phyloP scores from a whole-genome alignment of 2,329 filamentous ascomycete species.

The Trichoderma atrobrunneum region DNA sequence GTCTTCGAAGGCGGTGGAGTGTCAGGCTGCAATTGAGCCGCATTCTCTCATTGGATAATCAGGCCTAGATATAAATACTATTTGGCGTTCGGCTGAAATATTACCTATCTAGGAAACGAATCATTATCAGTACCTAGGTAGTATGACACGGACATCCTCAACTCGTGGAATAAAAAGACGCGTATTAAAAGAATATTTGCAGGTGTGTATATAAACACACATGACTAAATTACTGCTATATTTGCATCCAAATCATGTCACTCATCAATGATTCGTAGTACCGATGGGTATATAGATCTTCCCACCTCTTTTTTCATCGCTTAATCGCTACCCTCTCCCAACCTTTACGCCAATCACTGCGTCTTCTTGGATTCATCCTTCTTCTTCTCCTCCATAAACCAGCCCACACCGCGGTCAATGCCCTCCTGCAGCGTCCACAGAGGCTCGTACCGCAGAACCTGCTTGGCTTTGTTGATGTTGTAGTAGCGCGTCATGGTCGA shows the following conservation, averaged over 20 bases:
- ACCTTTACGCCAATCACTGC: conserved; percentile 6
- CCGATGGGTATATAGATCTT: background rate
- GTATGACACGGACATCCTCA: no score
- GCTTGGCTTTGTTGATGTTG: conserved; percentile 72
- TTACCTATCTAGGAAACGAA: background rate
- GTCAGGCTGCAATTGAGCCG: background rate
- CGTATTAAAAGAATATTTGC: conserved; percentile 1
- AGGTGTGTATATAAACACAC: background rate
- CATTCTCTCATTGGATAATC: background rate
- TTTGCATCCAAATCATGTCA: background rate
- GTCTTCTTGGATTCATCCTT: conserved; percentile 28
- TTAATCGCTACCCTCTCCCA: background rate
- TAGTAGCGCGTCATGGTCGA: conserved; percentile 76
- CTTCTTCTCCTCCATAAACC: conserved; percentile 54
- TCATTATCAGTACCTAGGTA: no score
- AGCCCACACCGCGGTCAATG: conserved; percentile 50
- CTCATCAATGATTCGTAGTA: background rate
- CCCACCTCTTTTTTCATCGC: background rate
- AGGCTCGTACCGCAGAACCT: conserved; percentile 65
- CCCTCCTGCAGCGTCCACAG: conserved; percentile 66
- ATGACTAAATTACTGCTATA: conserved; percentile 4
- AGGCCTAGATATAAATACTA: background rate
- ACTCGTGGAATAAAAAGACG: no score
- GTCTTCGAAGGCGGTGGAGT: background rate
- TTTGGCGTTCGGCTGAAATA: background rate